Percentiles rank a stretch among this genome's conserved stretches.
These are phyloP conservation scores for Bothriochloa decipiens DNA, from an alignment of 176 grass and related monocot genomes.

Conservation along the genomic window DNA sequence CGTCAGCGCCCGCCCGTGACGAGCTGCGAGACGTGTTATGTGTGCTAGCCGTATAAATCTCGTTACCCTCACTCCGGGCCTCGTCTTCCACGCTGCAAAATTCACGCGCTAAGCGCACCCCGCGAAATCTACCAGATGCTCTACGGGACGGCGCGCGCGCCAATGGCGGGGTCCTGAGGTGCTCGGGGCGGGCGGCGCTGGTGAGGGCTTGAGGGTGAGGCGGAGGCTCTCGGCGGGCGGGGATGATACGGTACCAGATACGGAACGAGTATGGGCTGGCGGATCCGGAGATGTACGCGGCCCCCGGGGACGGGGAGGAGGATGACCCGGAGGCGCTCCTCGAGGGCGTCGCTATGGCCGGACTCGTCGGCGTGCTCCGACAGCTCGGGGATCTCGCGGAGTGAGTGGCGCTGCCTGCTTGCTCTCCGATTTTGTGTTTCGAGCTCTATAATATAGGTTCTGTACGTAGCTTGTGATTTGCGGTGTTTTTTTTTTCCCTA, in stretches of 20 bases:
- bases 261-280: slow-evolving; percentile 81
- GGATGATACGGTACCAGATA: slow-evolving; percentile 94
- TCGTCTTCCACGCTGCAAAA: slow-evolving; percentile 34
- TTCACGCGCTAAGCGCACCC: slow-evolving; percentile 47
- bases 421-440: neutral
- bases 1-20: slow-evolving; percentile 32
- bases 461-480: slow-evolving; percentile 4
- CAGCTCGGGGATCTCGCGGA: slow-evolving; percentile 97
- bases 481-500: neutral
- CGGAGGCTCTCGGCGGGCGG: neutral
- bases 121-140: slow-evolving; percentile 42
- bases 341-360: slow-evolving; percentile 95
- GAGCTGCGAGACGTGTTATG: neutral
- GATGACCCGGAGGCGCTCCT: slow-evolving; percentile 97
- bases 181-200: neutral
- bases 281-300: slow-evolving; percentile 68
- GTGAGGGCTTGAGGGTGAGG: neutral
- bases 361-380: slow-evolving; percentile 82
- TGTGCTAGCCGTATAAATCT: slow-evolving; percentile 49
- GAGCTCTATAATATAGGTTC: neutral
- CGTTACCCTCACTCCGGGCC: slow-evolving; percentile 15
- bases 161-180: slow-evolving; percentile 45
- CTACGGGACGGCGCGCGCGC: neutral
- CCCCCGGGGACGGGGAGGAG: slow-evolving; percentile 54
- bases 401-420: slow-evolving; percentile 47